Base-by-base conservation (phyloP, 176 grass and related monocot species). In the Poa pratensis region DNA sequence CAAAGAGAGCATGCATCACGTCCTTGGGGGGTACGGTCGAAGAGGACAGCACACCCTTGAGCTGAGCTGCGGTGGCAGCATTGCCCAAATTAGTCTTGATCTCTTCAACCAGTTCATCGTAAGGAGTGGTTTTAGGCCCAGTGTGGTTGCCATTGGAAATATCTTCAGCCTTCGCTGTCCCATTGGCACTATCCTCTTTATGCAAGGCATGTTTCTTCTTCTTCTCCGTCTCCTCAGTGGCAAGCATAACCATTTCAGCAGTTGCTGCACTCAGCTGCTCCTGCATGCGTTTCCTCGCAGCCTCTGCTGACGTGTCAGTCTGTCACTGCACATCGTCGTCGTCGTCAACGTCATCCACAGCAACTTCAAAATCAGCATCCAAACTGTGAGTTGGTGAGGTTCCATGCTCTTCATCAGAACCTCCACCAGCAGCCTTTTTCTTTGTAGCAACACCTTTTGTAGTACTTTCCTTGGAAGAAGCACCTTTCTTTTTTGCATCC, bases 201-300 rank as follows among this genome's bases (percentile, higher is more conserved):
- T 86, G 85, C 54, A 46, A 48, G 37, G 79, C 73, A 18, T 78
- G 18, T 20, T 83, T 79, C 28, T 88, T 74, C 50, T 91, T 85
- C 81, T 94, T 72, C 3, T 65, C 89, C 8, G 73, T 51, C 69
- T 89, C 90, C 26, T 81, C 77, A 5, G 89, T 89, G 11, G 91
- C 86, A 20, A 94, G 89, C 87, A 98, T 90, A 17, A 98, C 93
- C 96, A 98, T 95, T 75, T 94, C 93, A 24, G 96, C 93, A 57
- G 93, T 98, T 39, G 85, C 93, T 24, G 90, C 91, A 78, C 78
- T 95, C 22, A 98, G 80, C 74, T 98, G 96, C 24, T 98, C 93
- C 53, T 90, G 84, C 75, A 98, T 94, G 8, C 96, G 86, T 7
- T 95, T 87, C 50, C 90, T 87, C 2, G 86, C 91, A 49, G 96